phyloP scores from a whole-genome alignment of 1,284 basidiomycete genomes.

The Rhodotorula sp. region DNA sequence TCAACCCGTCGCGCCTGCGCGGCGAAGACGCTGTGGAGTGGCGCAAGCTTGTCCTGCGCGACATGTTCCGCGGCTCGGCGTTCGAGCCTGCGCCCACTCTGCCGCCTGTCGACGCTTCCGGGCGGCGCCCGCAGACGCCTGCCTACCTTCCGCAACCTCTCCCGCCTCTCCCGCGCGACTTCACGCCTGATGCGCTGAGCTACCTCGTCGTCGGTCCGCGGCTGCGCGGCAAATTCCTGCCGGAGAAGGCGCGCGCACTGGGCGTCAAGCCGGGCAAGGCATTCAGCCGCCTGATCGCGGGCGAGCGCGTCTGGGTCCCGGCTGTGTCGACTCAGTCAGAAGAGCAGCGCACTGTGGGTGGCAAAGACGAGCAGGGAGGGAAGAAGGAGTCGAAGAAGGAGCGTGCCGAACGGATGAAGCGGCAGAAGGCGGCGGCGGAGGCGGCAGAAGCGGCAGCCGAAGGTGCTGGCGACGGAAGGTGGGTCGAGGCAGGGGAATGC shows the following conservation, averaged over 20 bases:
- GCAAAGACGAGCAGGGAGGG: constrained; percentile 7
- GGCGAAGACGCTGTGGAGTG: constrained; percentile 41
- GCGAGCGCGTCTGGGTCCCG: constrained; percentile 50
- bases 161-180: constrained; percentile 19
- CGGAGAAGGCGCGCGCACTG: constrained; percentile 63
- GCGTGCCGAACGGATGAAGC: constrained; percentile 4
- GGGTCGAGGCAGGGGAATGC: constrained; percentile 38
- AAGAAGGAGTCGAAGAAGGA: constrained; percentile 18
- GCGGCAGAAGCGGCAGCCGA: constrained; percentile 9
- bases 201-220: constrained; percentile 77
- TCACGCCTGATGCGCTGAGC: constrained; percentile 45
- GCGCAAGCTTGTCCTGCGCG: constrained; percentile 44
- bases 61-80: constrained; percentile 47
- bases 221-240: constrained; percentile 84
- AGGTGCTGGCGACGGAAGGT: constrained; percentile 32
- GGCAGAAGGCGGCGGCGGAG: background rate
- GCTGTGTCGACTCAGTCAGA: background rate
- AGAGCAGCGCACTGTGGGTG: background rate
- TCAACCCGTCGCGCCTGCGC: constrained; percentile 40
- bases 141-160: constrained; percentile 33
- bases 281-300: constrained; percentile 52
- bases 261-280: constrained; percentile 66
- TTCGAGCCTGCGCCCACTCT: constrained; percentile 38
- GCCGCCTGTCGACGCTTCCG: constrained; percentile 32
- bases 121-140: constrained; percentile 29